Conservation (phyloP, 1,284 basidiomycete genomes). For the Trametes versicolor region DNA sequence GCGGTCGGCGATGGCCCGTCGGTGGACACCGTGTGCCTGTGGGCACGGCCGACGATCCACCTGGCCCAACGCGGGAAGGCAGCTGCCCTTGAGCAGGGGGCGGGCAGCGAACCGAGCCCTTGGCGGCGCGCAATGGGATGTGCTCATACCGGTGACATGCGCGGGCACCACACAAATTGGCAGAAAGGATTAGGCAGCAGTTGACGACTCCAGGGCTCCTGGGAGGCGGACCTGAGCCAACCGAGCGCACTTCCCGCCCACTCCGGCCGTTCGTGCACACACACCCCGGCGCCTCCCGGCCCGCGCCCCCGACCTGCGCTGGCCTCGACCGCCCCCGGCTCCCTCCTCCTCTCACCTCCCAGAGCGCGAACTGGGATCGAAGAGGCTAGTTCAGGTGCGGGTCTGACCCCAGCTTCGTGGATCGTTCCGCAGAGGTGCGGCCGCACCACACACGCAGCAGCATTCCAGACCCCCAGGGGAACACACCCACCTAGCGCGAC, state of each 20-base stretch:
- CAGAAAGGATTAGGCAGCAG: slow-evolving; percentile 30
- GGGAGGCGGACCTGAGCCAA: neutral
- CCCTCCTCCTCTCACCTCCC: neutral
- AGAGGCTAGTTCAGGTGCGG: slow-evolving; percentile 1
- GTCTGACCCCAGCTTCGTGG: slow-evolving; percentile 9
- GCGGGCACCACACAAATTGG: slow-evolving; percentile 32
- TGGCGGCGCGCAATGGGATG: neutral
- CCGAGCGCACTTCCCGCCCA: neutral
- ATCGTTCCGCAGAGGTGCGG: neutral
- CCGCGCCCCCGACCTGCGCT: neutral
- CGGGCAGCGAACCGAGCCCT: slow-evolving; percentile 1
- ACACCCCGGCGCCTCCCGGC: neutral
- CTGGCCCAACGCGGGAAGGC: neutral
- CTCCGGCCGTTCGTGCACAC: neutral
- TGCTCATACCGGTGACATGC: slow-evolving; percentile 10
- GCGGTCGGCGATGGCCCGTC: slow-evolving; percentile 1
- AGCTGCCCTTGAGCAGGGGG: neutral
- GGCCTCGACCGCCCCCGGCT: neutral
- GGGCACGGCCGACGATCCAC: slow-evolving; percentile 6
- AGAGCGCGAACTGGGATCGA: slow-evolving; percentile 5
- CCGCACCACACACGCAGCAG: slow-evolving; percentile 1
- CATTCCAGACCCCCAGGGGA: slow-evolving; percentile 9
- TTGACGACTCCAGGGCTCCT: slow-evolving; percentile 12
- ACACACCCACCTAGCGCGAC: neutral
- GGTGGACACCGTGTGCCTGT: neutral